These are phyloP conservation scores for Haplosporangium sp. DNA, from an alignment of 371 early-diverging fungal species.

Conservation along the genomic window DNA sequence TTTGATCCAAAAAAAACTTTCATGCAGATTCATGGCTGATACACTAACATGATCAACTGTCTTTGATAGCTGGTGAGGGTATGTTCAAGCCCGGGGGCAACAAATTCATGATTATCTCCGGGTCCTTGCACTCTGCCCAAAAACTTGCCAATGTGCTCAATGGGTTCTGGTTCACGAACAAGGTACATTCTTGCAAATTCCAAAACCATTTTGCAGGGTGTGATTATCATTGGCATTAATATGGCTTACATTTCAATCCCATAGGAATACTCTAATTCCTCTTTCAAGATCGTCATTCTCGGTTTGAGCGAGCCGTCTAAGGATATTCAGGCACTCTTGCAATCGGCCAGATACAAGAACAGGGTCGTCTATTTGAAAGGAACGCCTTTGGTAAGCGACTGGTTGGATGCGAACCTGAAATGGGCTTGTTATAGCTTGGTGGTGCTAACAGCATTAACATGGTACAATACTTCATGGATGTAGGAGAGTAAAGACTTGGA, in stretches of 20 bases:
- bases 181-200: constrained; percentile 15
- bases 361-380: constrained; percentile 53
- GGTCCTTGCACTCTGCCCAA: constrained; percentile 51
- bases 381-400: constrained; percentile 39
- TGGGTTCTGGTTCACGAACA: constrained; percentile 56
- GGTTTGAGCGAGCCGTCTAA: constrained; percentile 63
- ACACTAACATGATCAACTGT: neutral
- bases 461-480: neutral
- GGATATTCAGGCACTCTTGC: constrained; percentile 61
- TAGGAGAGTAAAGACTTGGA: constrained; percentile 53
- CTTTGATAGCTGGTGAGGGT: constrained; percentile 47
- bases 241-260: constrained; percentile 55
- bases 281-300: constrained; percentile 65
- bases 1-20: neutral
- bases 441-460: neutral
- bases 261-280: constrained; percentile 56
- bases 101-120: constrained; percentile 55
- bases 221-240: constrained; percentile 17
- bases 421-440: too few relatives aligned
- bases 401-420: too few relatives aligned
- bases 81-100: constrained; percentile 51
- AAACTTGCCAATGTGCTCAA: constrained; percentile 54
- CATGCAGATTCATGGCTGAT: neutral
- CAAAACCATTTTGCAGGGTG: too few relatives aligned
- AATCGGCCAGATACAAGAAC: constrained; percentile 55